A percentile compares a stretch with the other conserved stretches of the same genome.
Conservation (phyloP, 2,329 filamentous ascomycete species). For the Pseudocercospora crystallina region DNA sequence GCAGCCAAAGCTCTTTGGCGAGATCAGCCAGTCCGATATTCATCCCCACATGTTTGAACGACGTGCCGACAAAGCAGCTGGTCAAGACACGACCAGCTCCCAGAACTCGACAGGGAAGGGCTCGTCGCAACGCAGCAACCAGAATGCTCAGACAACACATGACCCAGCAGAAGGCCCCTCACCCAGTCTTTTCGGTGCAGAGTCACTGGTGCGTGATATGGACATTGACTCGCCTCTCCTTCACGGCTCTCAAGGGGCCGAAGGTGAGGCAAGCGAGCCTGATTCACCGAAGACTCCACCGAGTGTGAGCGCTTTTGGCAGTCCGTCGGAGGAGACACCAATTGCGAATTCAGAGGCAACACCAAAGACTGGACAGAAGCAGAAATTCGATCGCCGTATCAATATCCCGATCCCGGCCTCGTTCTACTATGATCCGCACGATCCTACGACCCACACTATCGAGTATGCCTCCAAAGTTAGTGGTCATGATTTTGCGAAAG, state of each 20-base stretch:
- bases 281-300: conserved; percentile 28
- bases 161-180: conserved; percentile 14
- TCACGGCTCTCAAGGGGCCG: conserved; percentile 39
- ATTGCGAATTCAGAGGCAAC: conserved; percentile 23
- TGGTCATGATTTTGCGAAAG: conserved; percentile 42
- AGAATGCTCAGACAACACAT: conserved; percentile 2
- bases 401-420: conserved; percentile 45
- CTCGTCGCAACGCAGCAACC: neutral
- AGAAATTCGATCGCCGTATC: conserved; percentile 44
- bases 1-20: conserved; percentile 56
- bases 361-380: conserved; percentile 25
- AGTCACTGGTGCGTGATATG: conserved; percentile 49
- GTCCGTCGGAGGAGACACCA: conserved; percentile 16
- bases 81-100: conserved; percentile 5
- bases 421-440: conserved; percentile 45
- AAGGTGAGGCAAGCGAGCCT: conserved; percentile 36
- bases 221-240: conserved; percentile 47
- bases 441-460: conserved; percentile 46
- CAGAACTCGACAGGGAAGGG: neutral
- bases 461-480: conserved; percentile 49
- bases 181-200: conserved; percentile 48
- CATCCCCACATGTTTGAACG: conserved; percentile 45
- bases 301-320: conserved; percentile 6
- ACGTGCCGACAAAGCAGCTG: neutral
- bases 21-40: conserved; percentile 58